Conservation (phyloP, 345 rosid species). For the Toxicodendron radicans region DNA sequence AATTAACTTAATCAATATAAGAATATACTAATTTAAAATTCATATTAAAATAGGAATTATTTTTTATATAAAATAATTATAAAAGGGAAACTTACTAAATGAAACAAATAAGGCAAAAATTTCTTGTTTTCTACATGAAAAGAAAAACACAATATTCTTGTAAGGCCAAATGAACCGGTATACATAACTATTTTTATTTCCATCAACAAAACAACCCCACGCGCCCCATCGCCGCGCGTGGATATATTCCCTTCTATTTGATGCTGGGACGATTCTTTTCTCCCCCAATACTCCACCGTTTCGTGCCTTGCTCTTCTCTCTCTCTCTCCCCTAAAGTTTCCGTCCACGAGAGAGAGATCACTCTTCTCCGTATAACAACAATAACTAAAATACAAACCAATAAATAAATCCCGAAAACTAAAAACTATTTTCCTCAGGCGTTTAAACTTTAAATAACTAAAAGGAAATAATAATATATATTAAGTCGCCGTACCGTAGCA, state of each 20-base stretch:
- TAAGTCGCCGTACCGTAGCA: neutral
- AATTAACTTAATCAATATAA: too few relatives aligned
- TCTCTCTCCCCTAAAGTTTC: constrained; percentile 1
- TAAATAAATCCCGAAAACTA: neutral
- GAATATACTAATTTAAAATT: too few relatives aligned
- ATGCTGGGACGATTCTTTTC: constrained; percentile 40
- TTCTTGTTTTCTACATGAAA: too few relatives aligned
- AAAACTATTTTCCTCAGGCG: too few relatives aligned
- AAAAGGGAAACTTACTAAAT: too few relatives aligned
- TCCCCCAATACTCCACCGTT: constrained; percentile 45
- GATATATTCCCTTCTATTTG: neutral
- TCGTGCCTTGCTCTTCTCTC: constrained; percentile 29
- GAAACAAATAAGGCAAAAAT: too few relatives aligned
- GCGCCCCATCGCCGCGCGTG: neutral
- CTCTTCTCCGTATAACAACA: neutral
- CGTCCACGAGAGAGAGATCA: constrained; percentile 14
- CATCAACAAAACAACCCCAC: neutral
- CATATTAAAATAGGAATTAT: too few relatives aligned
- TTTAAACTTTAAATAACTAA: too few relatives aligned
- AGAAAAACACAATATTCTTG: too few relatives aligned
- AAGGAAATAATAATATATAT: too few relatives aligned
- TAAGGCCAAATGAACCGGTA: neutral
- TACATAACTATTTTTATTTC: neutral
- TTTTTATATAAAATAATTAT: too few relatives aligned
- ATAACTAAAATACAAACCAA: neutral